These are phyloP conservation scores for Cryomyces minteri DNA, from an alignment of 495 filamentous ascomycete species.

Conservation along the genomic window DNA sequence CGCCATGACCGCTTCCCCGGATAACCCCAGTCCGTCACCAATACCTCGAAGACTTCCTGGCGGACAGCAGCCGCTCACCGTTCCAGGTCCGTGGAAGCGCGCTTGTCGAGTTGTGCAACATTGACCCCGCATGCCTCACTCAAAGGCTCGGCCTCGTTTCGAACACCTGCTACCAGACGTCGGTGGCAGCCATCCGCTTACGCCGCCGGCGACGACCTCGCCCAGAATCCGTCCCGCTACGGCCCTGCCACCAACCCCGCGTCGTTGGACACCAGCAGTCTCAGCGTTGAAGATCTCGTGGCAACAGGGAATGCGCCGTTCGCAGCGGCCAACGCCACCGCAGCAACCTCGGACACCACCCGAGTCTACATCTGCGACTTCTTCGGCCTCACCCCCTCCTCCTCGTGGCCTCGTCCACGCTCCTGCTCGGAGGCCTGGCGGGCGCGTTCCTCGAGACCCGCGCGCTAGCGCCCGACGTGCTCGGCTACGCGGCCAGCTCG, in stretches of 20 bases:
- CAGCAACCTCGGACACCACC: background rate
- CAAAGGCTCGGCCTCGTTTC: conserved; percentile 5
- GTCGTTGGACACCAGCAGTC: background rate
- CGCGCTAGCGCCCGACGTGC: conserved; percentile 8
- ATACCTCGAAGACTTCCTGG: too few species aligned
- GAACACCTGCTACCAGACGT: conserved; percentile 11
- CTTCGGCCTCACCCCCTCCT: conserved; percentile 7
- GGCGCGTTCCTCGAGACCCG: conserved; percentile 4
- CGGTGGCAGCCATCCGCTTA: background rate
- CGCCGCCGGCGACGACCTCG: too few species aligned
- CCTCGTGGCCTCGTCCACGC: conserved; percentile 1
- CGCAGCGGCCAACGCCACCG: conserved; percentile 7
- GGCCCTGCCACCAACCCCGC: conserved; percentile 9
- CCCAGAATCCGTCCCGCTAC: conserved; percentile 1
- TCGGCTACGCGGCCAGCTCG: conserved; percentile 12
- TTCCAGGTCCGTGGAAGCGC: too few species aligned
- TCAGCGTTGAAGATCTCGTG: background rate
- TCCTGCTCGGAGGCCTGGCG: conserved; percentile 3
- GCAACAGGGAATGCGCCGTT: background rate
- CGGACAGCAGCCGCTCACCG: too few species aligned
- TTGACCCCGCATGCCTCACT: too few species aligned
- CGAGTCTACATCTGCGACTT: conserved; percentile 8
- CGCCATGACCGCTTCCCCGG: background rate
- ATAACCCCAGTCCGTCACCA: too few species aligned
- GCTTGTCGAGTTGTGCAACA: too few species aligned